These are phyloP conservation scores for Metschnikowia dekortorum DNA, from an alignment of 805 yeast genomes.

Conservation along the genomic window DNA sequence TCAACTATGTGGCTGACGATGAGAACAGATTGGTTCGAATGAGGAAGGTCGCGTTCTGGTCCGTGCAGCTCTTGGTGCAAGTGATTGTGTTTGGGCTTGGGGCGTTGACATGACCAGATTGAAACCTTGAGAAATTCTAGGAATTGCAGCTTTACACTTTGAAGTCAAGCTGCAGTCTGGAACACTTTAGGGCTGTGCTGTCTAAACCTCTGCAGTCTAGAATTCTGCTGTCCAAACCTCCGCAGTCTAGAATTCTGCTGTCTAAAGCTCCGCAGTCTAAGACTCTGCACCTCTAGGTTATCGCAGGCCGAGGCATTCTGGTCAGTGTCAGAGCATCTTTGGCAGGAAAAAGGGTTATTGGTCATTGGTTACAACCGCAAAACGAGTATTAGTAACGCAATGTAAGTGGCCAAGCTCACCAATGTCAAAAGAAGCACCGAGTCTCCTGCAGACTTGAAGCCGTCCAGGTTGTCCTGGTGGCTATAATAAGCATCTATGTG, in stretches of 20 bases:
- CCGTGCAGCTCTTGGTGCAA: slow-evolving; percentile 79
- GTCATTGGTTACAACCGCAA: slow-evolving; percentile 31
- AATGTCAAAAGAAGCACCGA: slow-evolving; percentile 49
- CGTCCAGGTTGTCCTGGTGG: slow-evolving; percentile 33
- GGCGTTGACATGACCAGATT: slow-evolving; percentile 30
- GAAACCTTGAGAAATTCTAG: too few relatives aligned
- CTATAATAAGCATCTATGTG: slow-evolving; percentile 36
- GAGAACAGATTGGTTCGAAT: slow-evolving; percentile 67
- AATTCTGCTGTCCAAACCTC: too few relatives aligned
- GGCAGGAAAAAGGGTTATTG: not conserved
- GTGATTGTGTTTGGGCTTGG: slow-evolving; percentile 79
- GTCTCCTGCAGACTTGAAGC: slow-evolving; percentile 60
- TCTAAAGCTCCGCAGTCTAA: too few relatives aligned
- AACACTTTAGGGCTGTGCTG: too few relatives aligned
- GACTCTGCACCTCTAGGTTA: too few relatives aligned
- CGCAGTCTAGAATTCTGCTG: too few relatives aligned
- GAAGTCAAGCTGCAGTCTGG: too few relatives aligned
- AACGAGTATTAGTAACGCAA: slow-evolving; percentile 49
- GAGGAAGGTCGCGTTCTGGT: slow-evolving; percentile 89
- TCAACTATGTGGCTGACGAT: slow-evolving; percentile 83
- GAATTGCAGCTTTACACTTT: too few relatives aligned
- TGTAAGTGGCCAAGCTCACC: slow-evolving; percentile 49
- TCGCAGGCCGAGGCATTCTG: too few relatives aligned
- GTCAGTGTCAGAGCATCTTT: too few relatives aligned
- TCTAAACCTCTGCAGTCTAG: too few relatives aligned